These are phyloP conservation scores for Russula virescens DNA, from an alignment of 768 basidiomycete species.

Conservation along the genomic window DNA sequence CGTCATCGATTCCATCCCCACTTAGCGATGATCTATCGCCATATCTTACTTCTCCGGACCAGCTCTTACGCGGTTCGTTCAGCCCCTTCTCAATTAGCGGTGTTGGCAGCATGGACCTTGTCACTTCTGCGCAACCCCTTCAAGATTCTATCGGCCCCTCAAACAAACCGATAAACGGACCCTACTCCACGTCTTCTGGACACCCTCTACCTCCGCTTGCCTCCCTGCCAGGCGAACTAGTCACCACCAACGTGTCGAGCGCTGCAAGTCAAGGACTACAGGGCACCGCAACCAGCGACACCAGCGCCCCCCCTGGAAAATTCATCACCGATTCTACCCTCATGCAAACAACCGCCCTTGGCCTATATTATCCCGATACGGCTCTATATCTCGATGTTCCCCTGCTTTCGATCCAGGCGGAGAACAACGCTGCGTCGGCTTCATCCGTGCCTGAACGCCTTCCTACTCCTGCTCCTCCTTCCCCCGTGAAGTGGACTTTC, in stretches of 20 bases:
- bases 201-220: not conserved
- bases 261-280: no score
- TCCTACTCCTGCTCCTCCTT: not conserved
- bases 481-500: not conserved
- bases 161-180: not conserved
- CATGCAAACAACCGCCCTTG: slow-evolving; percentile 2
- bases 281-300: not conserved
- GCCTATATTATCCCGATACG: slow-evolving; percentile 5
- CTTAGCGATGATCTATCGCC: not conserved
- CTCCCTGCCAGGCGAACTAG: not conserved
- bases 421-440: not conserved
- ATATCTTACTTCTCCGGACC: not conserved
- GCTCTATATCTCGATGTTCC: not conserved
- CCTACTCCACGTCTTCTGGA: not conserved
- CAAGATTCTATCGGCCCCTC: not conserved
- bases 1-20: slow-evolving; percentile 8
- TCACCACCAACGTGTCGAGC: not conserved
- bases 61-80: not conserved
- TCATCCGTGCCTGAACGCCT: not conserved
- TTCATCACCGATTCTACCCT: not conserved
- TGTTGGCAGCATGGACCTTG: not conserved
- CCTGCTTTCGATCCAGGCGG: not conserved
- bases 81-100: not conserved
- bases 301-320: not conserved
- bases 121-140: not conserved